These are phyloP conservation scores for Curvularia spicifera DNA, from an alignment of 2,329 filamentous ascomycete species.

Conservation along the genomic window DNA sequence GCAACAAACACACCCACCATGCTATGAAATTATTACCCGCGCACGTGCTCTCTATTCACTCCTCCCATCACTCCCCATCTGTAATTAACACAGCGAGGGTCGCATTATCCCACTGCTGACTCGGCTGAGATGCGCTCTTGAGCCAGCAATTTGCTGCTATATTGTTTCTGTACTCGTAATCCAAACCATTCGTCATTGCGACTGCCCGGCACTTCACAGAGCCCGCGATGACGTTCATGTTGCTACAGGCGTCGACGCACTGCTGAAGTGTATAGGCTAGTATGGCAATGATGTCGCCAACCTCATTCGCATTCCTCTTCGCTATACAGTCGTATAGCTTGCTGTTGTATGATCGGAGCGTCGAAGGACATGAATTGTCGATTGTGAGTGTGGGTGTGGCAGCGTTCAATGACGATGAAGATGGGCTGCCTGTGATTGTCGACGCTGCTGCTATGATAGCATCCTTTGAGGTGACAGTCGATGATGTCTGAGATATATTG, in stretches of 20 bases:
- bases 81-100: slow-evolving; percentile 2
- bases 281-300: background rate
- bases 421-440: background rate
- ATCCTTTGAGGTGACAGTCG: background rate
- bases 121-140: background rate
- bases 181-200: background rate
- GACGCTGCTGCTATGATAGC: background rate
- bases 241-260: slow-evolving; percentile 4
- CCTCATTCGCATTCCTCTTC: background rate
- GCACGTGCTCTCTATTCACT: background rate
- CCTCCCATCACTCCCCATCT: background rate
- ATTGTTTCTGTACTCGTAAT: background rate
- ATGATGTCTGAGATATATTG: background rate
- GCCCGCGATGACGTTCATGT: background rate
- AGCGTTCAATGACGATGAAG: background rate
- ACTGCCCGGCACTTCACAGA: background rate
- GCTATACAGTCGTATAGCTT: slow-evolving; percentile 1
- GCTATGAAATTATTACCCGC: background rate
- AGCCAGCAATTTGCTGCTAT: slow-evolving; percentile 1
- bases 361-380: background rate
- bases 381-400: background rate
- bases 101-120: background rate
- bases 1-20: background rate
- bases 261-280: background rate
- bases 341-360: background rate